These are phyloP conservation scores for Cytospora piceae DNA, from an alignment of 2,329 filamentous ascomycete species.

Conservation along the genomic window DNA sequence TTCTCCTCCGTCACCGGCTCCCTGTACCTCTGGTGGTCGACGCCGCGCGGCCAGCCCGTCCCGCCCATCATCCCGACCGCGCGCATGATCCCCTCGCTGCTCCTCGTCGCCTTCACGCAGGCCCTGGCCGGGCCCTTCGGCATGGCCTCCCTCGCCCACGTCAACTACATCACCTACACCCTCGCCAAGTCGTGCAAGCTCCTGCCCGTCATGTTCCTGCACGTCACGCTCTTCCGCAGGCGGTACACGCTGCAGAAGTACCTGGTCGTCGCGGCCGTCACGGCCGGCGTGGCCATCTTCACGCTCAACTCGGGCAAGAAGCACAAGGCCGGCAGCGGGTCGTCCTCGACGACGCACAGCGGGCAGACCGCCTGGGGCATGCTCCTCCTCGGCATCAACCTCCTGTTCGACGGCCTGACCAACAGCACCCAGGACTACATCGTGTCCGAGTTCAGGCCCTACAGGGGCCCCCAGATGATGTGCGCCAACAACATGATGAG, in stretches of 20 bases:
- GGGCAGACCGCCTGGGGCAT: constrained; percentile 77
- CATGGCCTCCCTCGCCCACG: constrained; percentile 87
- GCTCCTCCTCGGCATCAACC: constrained; percentile 81
- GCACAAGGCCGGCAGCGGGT: constrained; percentile 37
- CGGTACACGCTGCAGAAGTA: constrained; percentile 97
- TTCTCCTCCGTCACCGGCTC: constrained; percentile 85
- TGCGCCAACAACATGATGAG: constrained; percentile 92
- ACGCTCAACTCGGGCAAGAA: constrained; percentile 75
- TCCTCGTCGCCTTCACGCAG: constrained; percentile 84
- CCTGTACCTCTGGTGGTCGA: constrained; percentile 74
- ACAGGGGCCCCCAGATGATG: constrained; percentile 98
- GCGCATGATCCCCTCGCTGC: constrained; percentile 74
- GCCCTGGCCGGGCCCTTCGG: constrained; percentile 94
- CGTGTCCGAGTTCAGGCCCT: constrained; percentile 77
- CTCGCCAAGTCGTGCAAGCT: constrained; percentile 98
- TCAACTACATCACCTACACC: constrained; percentile 98
- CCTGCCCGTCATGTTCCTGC: constrained; percentile 96
- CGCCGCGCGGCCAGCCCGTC: constrained; percentile 51
- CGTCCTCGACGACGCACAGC: constrained; percentile 32
- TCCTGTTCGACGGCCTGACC: constrained; percentile 93
- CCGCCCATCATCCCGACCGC: constrained; percentile 76
- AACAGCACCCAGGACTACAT: constrained; percentile 98
- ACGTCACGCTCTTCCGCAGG: constrained; percentile 87
- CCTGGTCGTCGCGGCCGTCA: constrained; percentile 87
- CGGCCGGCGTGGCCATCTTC: constrained; percentile 90